A percentile compares a stretch with the other conserved stretches of the same genome.
Conservation (phyloP, 2,329 filamentous ascomycete species). For the Leptographium flavum region DNA sequence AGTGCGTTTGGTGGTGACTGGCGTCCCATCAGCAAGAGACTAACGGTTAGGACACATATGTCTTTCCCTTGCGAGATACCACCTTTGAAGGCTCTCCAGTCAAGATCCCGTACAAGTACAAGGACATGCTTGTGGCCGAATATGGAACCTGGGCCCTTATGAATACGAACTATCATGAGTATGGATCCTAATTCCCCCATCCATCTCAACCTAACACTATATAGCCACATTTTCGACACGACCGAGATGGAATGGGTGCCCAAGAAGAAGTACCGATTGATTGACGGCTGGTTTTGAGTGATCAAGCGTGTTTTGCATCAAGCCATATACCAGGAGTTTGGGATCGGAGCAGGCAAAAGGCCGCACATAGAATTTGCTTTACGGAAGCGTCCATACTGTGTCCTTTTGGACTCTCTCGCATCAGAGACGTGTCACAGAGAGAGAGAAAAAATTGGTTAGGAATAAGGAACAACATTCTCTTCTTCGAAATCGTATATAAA, state of each 20-base stretch:
- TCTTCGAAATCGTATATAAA: too few species aligned
- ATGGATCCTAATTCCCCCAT: constrained; percentile 13
- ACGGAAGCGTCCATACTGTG: too few species aligned
- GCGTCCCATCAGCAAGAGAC: not conserved
- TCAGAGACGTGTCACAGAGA: too few species aligned
- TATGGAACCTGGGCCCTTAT: constrained; percentile 38
- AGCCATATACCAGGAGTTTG: not conserved
- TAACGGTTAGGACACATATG: constrained; percentile 31
- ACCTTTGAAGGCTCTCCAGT: constrained; percentile 52
- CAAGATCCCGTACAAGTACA: constrained; percentile 50
- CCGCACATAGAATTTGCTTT: too few species aligned
- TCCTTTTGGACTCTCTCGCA: too few species aligned
- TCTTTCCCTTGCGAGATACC: constrained; percentile 57
- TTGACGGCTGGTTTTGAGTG: not conserved
- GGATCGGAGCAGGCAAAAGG: too few species aligned
- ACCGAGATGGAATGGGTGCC: constrained; percentile 11
- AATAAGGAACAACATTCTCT: too few species aligned
- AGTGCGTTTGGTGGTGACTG: constrained; percentile 15
- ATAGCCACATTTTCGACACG: constrained; percentile 11
- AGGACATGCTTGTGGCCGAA: constrained; percentile 42
- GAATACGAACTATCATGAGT: constrained; percentile 38
- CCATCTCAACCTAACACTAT: not conserved
- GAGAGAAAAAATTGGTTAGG: too few species aligned
- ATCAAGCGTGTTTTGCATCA: not conserved
- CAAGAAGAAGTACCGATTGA: not conserved